Conservation (phyloP, 345 rosid genomes). For the Syzygium grande region DNA sequence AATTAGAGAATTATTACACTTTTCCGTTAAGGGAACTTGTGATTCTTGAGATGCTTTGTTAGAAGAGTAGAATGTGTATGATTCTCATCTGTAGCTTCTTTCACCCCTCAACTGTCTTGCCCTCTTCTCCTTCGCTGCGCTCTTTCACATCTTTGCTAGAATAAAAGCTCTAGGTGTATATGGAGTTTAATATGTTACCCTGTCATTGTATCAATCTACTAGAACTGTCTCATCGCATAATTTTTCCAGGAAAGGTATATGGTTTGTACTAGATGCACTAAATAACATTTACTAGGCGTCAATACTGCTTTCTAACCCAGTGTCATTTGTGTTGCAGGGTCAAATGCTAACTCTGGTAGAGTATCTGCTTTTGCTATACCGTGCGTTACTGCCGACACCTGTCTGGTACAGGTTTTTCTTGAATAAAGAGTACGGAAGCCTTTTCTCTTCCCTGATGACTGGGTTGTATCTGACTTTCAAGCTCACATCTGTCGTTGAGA, state of each 20-base stretch:
- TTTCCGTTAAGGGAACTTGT: background rate
- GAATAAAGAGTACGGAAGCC: slow-evolving; percentile 82
- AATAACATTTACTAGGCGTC: background rate
- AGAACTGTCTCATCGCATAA: background rate
- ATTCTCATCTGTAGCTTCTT: background rate
- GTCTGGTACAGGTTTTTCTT: slow-evolving; percentile 91
- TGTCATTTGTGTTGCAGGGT: slow-evolving; percentile 33
- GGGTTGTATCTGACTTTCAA: slow-evolving; percentile 74
- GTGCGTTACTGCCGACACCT: slow-evolving; percentile 74
- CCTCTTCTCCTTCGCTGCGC: background rate
- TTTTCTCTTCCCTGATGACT: slow-evolving; percentile 76
- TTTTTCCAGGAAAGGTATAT: background rate
- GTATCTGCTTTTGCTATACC: slow-evolving; percentile 61
- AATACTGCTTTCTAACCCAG: background rate
- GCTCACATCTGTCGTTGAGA: slow-evolving; percentile 74
- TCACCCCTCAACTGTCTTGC: background rate
- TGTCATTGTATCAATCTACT: background rate
- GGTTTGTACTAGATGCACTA: background rate
- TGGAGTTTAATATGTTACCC: background rate
- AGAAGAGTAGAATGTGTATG: background rate
- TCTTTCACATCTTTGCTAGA: background rate
- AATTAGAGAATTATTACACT: background rate
- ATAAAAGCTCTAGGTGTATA: background rate
- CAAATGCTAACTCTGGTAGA: slow-evolving; percentile 74
- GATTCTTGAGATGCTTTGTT: background rate